Evolutionary conservation across 352 stramenopile species (phyloP).

Genomic region (Phytophthora pisi): DNA sequence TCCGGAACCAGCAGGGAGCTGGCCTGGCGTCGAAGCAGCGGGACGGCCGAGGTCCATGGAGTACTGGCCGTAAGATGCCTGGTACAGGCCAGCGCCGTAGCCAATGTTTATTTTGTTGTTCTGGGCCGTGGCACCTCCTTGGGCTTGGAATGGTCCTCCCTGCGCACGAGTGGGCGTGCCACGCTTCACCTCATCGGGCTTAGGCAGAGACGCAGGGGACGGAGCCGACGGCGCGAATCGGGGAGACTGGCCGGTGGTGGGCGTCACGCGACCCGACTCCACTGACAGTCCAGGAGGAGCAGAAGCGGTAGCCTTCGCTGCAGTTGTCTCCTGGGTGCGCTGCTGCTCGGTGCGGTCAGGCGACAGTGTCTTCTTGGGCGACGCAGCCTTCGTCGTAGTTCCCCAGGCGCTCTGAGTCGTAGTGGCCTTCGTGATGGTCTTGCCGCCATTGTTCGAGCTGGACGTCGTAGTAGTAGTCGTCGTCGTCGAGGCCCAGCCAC

Average conservation of each 20-base stretch:
- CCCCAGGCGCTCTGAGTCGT: constrained; percentile 69
- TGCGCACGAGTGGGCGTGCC: constrained; percentile 66
- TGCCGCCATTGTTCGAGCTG: constrained; percentile 40
- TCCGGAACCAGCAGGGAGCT: constrained; percentile 48
- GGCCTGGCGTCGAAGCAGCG: constrained; percentile 39
- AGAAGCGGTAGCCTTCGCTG: constrained; percentile 51
- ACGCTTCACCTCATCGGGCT: constrained; percentile 86
- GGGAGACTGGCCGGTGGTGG: constrained; percentile 71
- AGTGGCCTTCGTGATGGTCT: constrained; percentile 46
- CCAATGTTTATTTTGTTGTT: constrained; percentile 70
- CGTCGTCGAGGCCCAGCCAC: constrained; percentile 60
- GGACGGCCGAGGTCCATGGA: constrained; percentile 73
- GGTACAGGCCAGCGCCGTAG: constrained; percentile 73
- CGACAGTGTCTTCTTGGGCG: constrained; percentile 77
- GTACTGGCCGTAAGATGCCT: constrained; percentile 83
- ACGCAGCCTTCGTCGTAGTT: constrained; percentile 42
- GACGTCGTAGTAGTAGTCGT: constrained; percentile 48
- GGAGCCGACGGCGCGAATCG: constrained; percentile 75
- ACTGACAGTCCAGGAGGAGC: constrained; percentile 75
- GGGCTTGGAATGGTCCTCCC: constrained; percentile 52
- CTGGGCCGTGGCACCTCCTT: constrained; percentile 43
- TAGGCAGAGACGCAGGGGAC: constrained; percentile 85
- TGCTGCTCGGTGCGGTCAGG: constrained; percentile 48
- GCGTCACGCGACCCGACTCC: constrained; percentile 68
- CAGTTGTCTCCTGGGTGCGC: constrained; percentile 24